These are phyloP conservation scores for Coniophora puteana DNA, from an alignment of 1,284 basidiomycete genomes.

Conservation along the genomic window DNA sequence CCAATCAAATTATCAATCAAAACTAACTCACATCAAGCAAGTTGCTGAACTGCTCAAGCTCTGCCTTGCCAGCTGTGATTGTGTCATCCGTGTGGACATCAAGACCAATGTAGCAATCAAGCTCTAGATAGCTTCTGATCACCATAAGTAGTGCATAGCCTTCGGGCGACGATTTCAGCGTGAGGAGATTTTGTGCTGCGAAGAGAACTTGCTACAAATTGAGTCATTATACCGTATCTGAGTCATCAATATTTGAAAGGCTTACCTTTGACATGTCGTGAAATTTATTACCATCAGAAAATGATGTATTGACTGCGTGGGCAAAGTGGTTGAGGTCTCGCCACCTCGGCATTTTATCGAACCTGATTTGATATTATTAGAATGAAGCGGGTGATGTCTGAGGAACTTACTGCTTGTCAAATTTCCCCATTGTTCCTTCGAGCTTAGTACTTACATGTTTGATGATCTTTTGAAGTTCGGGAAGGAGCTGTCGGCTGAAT, in stretches of 20 bases:
- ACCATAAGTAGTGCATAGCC: constrained; percentile 21
- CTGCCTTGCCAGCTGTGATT: constrained; percentile 19
- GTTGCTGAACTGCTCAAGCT: constrained; percentile 15
- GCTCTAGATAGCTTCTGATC: constrained; percentile 25
- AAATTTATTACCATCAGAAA: constrained; percentile 23
- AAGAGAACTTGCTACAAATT: constrained; percentile 23
- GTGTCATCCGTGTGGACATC: constrained; percentile 30
- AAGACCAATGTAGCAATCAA: constrained; percentile 27
- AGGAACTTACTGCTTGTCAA: constrained; percentile 10
- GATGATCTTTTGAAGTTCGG: constrained; percentile 7
- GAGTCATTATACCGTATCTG: constrained; percentile 22
- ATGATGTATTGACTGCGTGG: constrained; percentile 12
- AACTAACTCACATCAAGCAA: constrained; percentile 18
- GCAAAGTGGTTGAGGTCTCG: constrained; percentile 19
- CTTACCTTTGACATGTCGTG: constrained; percentile 23
- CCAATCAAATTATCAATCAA: too few relatives aligned
- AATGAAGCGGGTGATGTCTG: background rate
- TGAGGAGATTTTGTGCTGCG: constrained; percentile 17
- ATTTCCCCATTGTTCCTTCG: constrained; percentile 3
- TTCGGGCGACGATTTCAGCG: constrained; percentile 2
- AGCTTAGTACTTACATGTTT: background rate
- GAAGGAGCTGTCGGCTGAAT: constrained; percentile 14
- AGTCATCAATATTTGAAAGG: background rate
- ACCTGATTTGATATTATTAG: constrained; percentile 5
- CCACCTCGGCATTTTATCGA: constrained; percentile 19